phyloP scores from a whole-genome alignment of 2,329 filamentous ascomycete genomes.

The Alternaria sp. region DNA sequence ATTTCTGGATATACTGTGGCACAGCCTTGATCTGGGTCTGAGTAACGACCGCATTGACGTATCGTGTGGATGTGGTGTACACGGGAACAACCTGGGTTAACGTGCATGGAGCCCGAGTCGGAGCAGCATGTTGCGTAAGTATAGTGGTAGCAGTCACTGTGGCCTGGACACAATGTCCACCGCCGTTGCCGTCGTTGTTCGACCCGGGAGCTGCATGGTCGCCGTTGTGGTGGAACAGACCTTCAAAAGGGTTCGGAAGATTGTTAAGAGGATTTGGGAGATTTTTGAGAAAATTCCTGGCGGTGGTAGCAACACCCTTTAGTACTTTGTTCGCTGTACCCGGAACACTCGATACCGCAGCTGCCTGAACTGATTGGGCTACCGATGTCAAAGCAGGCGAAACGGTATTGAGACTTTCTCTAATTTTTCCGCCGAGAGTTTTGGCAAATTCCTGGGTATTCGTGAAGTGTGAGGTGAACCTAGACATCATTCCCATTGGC shows the following conservation, averaged over 20 bases:
- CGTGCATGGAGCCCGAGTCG: not conserved
- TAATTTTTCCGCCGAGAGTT: not conserved
- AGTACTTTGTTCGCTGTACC: not conserved
- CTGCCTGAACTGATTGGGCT: not conserved
- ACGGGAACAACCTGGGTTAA: not conserved
- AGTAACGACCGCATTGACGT: not conserved
- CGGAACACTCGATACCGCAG: not conserved
- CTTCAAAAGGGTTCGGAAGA: not conserved
- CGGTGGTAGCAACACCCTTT: not conserved
- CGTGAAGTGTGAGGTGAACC: not conserved
- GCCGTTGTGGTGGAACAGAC: not conserved
- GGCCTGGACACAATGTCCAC: not conserved
- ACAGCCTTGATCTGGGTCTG: not conserved
- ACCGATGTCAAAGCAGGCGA: not conserved
- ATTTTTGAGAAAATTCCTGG: not conserved
- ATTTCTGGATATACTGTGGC: not conserved
- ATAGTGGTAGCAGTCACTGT: not conserved
- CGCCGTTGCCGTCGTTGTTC: not conserved
- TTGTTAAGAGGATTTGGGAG: not conserved
- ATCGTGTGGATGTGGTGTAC: not conserved
- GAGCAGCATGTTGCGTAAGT: not conserved
- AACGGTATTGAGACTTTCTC: not conserved
- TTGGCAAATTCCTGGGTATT: not conserved
- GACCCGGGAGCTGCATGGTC: not conserved
- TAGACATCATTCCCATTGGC: not conserved